These are phyloP conservation scores for Gentiana macrophylla DNA, from an alignment of 257 asterid genomes.

Conservation along the genomic window DNA sequence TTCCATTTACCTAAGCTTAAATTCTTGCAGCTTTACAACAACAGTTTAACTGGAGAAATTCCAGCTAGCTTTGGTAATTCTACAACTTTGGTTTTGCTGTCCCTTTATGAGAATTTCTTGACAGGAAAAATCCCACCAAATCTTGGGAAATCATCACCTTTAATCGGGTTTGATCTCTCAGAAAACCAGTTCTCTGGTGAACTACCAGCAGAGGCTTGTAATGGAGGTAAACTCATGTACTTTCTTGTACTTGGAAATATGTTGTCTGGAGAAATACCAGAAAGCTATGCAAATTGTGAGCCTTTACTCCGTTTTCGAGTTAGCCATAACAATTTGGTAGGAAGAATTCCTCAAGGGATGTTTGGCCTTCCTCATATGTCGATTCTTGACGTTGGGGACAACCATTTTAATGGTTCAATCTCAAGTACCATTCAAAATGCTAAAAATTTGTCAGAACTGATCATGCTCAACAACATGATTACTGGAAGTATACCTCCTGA, in stretches of 20 bases:
- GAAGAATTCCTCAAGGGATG: constrained; percentile 57
- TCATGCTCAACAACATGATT: constrained; percentile 66
- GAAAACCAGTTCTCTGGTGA: constrained; percentile 64
- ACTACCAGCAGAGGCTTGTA: constrained; percentile 58
- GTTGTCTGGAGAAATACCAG: constrained; percentile 62
- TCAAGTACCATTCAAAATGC: constrained; percentile 39
- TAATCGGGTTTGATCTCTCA: constrained; percentile 67
- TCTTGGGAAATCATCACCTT: constrained; percentile 47
- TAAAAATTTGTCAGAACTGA: constrained; percentile 62
- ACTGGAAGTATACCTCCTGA: constrained; percentile 66
- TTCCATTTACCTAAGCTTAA: constrained; percentile 55
- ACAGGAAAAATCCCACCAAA: constrained; percentile 60
- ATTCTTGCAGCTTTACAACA: constrained; percentile 65
- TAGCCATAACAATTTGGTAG: constrained; percentile 47
- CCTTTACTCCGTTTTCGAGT: constrained; percentile 71
- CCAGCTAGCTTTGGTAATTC: constrained; percentile 52
- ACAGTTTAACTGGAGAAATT: constrained; percentile 56
- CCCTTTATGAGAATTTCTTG: constrained; percentile 61
- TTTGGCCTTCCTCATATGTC: constrained; percentile 61
- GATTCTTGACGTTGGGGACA: constrained; percentile 53
- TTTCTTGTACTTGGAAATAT: constrained; percentile 60
- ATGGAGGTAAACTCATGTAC: constrained; percentile 56
- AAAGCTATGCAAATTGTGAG: constrained; percentile 46
- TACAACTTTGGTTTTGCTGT: constrained; percentile 44
- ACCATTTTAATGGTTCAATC: constrained; percentile 47